phyloP scores from a whole-genome alignment of 192 early-diverging fungal species.

The Thoreauomyces humboldtii region DNA sequence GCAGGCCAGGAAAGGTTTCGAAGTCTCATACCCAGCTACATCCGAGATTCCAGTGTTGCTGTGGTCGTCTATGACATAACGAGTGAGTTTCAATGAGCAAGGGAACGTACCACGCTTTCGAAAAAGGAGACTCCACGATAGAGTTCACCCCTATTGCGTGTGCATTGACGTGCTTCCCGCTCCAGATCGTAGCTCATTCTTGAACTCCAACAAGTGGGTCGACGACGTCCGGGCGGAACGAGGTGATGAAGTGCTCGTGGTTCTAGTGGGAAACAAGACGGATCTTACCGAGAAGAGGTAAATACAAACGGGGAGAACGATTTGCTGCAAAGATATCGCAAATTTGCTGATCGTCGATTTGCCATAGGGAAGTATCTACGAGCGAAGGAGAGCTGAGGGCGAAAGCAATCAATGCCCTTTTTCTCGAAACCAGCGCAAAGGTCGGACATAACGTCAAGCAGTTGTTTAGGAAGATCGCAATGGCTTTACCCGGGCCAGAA shows the following conservation, averaged over 20 bases:
- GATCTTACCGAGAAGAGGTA: conserved; percentile 93
- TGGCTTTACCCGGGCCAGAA: conserved; percentile 85
- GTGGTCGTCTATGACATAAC: conserved; percentile 98
- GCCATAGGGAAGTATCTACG: conserved; percentile 77
- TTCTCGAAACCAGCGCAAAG: conserved; percentile 99
- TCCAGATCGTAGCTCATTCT: conserved; percentile 86
- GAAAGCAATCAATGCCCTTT: conserved; percentile 94
- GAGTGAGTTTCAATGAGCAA: too few relatives aligned
- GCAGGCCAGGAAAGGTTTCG: conserved; percentile 98
- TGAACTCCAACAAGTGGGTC: conserved; percentile 97
- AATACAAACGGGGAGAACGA: neutral
- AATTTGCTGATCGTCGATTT: too few relatives aligned
- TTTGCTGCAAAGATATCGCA: neutral
- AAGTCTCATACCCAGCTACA: conserved; percentile 95
- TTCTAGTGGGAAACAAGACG: conserved; percentile 98
- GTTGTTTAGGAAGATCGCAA: conserved; percentile 95
- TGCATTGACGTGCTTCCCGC: neutral
- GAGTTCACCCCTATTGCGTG: neutral
- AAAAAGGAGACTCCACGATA: too few relatives aligned
- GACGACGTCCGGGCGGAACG: conserved; percentile 98
- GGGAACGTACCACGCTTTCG: too few relatives aligned
- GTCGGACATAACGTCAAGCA: conserved; percentile 98
- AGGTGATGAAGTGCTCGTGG: conserved; percentile 96
- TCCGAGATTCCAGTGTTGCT: conserved; percentile 96
- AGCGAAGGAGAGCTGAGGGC: conserved; percentile 98